These are phyloP conservation scores for Ceratocystis cubensis DNA, from an alignment of 2,329 filamentous ascomycete genomes.

Conservation along the genomic window DNA sequence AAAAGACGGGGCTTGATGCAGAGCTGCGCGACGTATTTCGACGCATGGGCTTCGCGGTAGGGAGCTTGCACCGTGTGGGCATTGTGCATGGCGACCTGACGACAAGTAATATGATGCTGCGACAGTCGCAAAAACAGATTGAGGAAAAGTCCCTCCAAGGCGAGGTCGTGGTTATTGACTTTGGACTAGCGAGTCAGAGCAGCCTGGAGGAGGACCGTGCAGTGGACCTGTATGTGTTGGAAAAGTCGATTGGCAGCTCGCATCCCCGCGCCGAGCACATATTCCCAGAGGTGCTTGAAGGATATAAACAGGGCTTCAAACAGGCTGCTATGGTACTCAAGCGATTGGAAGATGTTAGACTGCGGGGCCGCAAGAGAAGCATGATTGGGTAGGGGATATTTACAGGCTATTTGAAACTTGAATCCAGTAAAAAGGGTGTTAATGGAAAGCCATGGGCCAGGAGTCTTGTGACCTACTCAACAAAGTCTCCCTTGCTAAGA, in stretches of 20 bases:
- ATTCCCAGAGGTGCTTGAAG: conserved; percentile 59
- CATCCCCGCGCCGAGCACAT: conserved; percentile 74
- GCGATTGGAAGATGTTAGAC: conserved; percentile 78
- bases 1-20: conserved; percentile 33
- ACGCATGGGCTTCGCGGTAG: conserved; percentile 58
- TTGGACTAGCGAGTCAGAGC: conserved; percentile 75
- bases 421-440: neutral
- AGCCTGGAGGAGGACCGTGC: conserved; percentile 82
- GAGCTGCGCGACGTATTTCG: conserved; percentile 52
- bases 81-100: conserved; percentile 92
- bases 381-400: conserved; percentile 63
- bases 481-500: neutral
- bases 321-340: conserved; percentile 62
- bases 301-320: conserved; percentile 64
- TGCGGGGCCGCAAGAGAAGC: conserved; percentile 89
- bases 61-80: conserved; percentile 66
- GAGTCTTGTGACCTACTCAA: neutral
- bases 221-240: conserved; percentile 90
- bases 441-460: neutral
- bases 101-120: conserved; percentile 90
- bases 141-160: conserved; percentile 40
- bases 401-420: neutral
- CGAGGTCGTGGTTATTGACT: conserved; percentile 84
- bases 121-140: conserved; percentile 29
- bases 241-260: conserved; percentile 87